These are phyloP conservation scores for Rhodosporidiobolus odoratus DNA, from an alignment of 768 basidiomycete genomes.

Conservation along the genomic window DNA sequence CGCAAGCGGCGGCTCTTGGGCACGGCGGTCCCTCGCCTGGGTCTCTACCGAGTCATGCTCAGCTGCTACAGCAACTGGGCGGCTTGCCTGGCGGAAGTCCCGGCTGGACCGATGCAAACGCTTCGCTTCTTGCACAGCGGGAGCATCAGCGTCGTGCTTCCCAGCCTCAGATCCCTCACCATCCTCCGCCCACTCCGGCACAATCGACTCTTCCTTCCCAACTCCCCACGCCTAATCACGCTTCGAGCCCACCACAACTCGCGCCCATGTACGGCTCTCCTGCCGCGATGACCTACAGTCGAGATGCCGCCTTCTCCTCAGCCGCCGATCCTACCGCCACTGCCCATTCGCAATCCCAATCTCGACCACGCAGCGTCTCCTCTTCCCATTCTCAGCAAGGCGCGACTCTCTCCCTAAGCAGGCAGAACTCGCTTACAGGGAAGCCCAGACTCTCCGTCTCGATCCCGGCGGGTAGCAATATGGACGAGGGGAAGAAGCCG, in stretches of 20 bases:
- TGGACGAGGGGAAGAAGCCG: conserved; percentile 3
- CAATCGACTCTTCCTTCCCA: background rate
- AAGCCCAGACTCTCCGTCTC: conserved; percentile 28
- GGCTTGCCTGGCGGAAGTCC: too few species aligned
- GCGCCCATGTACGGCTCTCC: conserved; percentile 15
- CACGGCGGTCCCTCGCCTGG: background rate
- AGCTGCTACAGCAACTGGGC: conserved; percentile 4
- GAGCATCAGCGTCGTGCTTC: background rate
- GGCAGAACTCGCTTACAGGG: background rate
- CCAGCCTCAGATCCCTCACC: background rate
- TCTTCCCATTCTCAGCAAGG: background rate
- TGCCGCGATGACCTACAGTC: background rate
- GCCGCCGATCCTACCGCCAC: background rate
- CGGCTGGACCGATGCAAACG: background rate
- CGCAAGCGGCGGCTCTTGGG: background rate
- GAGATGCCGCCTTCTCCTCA: background rate
- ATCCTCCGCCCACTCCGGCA: background rate
- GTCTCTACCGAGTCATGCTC: background rate
- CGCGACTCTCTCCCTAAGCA: background rate
- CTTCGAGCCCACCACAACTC: background rate
- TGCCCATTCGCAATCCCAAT: background rate
- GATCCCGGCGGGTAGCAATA: conserved; percentile 9
- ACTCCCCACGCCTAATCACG: background rate
- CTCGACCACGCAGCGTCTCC: background rate
- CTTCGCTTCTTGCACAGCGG: background rate